Conservation (phyloP, 768 basidiomycete species). For the Lyophyllum decastes region DNA sequence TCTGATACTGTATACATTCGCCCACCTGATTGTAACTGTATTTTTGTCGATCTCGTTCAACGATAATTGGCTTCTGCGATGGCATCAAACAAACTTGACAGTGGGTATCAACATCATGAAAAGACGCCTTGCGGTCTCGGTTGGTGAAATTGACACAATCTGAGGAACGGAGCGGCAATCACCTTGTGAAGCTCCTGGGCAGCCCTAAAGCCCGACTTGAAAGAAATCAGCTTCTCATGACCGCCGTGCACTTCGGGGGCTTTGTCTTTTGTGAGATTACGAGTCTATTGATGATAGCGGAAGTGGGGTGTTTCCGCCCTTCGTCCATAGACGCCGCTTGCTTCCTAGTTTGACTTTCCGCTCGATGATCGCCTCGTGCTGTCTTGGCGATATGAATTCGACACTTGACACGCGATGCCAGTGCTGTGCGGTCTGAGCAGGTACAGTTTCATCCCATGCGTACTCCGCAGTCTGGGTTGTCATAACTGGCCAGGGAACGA, state of each 20-base stretch:
- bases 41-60: conserved; percentile 7
- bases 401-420: not conserved
- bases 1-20: not conserved
- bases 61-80: conserved; percentile 5
- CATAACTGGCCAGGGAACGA: not conserved
- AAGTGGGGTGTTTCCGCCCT: not conserved
- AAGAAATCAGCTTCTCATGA: not conserved
- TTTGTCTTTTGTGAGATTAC: too few species aligned
- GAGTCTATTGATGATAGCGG: not conserved
- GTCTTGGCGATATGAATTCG: not conserved
- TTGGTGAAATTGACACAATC: not conserved
- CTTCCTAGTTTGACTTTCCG: not conserved
- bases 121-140: not conserved
- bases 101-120: not conserved
- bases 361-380: not conserved
- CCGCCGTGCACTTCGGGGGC: not conserved
- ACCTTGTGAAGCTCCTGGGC: not conserved
- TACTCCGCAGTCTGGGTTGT: not conserved
- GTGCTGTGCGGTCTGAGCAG: not conserved
- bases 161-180: not conserved
- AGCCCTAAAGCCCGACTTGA: not conserved
- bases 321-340: not conserved
- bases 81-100: conserved; percentile 6
- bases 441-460: conserved; percentile 4
- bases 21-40: not conserved